Conservation (phyloP, 805 yeast species). For the Torulaspora microellipsoides region DNA sequence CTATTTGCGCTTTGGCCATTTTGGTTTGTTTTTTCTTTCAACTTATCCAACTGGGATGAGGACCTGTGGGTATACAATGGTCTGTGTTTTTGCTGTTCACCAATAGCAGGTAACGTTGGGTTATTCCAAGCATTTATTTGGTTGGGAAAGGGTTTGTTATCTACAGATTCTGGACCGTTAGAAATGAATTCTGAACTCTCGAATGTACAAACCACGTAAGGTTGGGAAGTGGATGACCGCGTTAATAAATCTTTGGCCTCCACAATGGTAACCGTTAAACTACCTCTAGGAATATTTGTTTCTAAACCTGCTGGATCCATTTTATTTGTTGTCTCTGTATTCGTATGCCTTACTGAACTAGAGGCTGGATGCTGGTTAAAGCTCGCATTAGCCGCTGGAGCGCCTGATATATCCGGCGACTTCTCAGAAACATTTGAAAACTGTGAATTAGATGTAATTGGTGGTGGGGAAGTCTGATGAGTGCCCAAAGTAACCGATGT, state of each 20-base stretch:
- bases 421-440: too few relatives aligned
- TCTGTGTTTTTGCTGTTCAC: constrained; percentile 31
- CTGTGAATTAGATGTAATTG: too few relatives aligned
- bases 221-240: constrained; percentile 55
- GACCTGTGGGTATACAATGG: constrained; percentile 44
- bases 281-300: constrained; percentile 63
- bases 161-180: constrained; percentile 56
- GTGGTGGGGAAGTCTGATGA: too few relatives aligned
- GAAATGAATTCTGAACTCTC: constrained; percentile 89
- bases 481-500: too few relatives aligned
- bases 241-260: constrained; percentile 71
- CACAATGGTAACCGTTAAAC: constrained; percentile 70
- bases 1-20: constrained; percentile 13
- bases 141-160: constrained; percentile 30
- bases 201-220: constrained; percentile 87
- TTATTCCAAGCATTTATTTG: constrained; percentile 9
- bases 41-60: constrained; percentile 40
- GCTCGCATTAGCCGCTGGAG: too few relatives aligned
- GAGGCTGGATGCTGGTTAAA: too few relatives aligned
- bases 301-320: constrained; percentile 7
- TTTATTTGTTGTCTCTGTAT: neutral
- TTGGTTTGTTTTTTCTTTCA: constrained; percentile 23
- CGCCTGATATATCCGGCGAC: too few relatives aligned
- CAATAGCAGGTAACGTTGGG: constrained; percentile 22
- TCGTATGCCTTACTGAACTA: too few relatives aligned